A percentile compares a stretch with the other conserved stretches of the same genome.
Evolutionary conservation across 2,329 filamentous ascomycete species (phyloP).

Genomic region (Talaromyces amestolkiae): DNA sequence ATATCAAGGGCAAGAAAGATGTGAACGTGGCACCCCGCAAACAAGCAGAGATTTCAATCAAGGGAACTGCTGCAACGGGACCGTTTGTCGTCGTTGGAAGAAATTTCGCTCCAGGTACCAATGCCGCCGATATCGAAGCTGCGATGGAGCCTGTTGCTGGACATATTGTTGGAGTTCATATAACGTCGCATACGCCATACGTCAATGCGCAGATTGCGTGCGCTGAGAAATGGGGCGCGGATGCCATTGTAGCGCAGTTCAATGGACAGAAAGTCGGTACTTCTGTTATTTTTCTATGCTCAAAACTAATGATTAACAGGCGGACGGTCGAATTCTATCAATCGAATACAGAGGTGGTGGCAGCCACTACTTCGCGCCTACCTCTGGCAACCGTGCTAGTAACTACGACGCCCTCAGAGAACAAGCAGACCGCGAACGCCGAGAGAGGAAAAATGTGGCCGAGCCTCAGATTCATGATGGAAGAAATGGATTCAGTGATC

Average conservation of each 20-base stretch:
- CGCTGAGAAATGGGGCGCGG: slow-evolving; percentile 53
- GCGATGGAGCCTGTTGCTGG: slow-evolving; percentile 56
- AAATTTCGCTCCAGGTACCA: slow-evolving; percentile 66
- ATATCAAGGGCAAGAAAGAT: slow-evolving; percentile 29
- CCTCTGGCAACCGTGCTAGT: slow-evolving; percentile 16
- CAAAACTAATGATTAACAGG: slow-evolving; percentile 37
- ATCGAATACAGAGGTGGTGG: slow-evolving; percentile 51
- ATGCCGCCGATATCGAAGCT: slow-evolving; percentile 63
- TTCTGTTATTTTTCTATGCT: neutral
- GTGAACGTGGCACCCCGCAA: slow-evolving; percentile 31
- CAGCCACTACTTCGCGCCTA: slow-evolving; percentile 20
- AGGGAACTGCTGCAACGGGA: slow-evolving; percentile 49
- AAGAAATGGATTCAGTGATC: slow-evolving; percentile 37
- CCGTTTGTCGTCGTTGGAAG: slow-evolving; percentile 59
- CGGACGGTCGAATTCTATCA: slow-evolving; percentile 59
- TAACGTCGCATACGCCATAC: slow-evolving; percentile 53
- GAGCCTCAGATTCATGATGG: slow-evolving; percentile 40
- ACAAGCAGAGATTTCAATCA: slow-evolving; percentile 50
- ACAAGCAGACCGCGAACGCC: slow-evolving; percentile 41
- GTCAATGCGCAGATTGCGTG: slow-evolving; percentile 63
- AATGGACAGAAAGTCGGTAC: slow-evolving; percentile 59
- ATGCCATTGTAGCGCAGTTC: slow-evolving; percentile 60
- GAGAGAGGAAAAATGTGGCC: slow-evolving; percentile 31
- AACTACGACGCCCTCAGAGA: slow-evolving; percentile 39
- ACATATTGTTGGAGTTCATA: slow-evolving; percentile 53